Conservation (phyloP, 495 filamentous ascomycete genomes). For the Daldinia decipiens region DNA sequence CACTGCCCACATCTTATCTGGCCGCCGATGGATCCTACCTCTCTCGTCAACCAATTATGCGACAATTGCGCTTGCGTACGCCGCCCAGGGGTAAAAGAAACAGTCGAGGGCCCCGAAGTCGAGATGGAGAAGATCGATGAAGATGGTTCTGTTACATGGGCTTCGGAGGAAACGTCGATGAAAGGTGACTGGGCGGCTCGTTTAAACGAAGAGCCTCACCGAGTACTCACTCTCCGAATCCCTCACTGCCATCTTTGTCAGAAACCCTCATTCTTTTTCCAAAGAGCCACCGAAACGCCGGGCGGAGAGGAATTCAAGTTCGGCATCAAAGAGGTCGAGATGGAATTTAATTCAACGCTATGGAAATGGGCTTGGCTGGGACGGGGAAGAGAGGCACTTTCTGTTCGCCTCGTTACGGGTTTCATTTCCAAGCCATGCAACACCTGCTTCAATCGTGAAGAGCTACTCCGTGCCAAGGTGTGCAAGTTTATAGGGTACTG, state of each 20-base stretch:
- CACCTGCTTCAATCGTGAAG: constrained; percentile 20
- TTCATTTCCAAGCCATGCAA: constrained; percentile 24
- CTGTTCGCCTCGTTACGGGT: constrained; percentile 8
- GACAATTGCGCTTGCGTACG: neutral
- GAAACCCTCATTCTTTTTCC: constrained; percentile 11
- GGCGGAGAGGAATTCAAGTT: neutral
- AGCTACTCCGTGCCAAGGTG: constrained; percentile 6
- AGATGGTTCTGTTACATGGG: neutral
- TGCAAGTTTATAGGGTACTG: neutral
- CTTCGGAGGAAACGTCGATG: neutral
- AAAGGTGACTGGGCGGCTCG: constrained; percentile 9
- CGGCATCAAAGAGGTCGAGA: constrained; percentile 3
- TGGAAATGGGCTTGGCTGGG: constrained; percentile 21
- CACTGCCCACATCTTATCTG: constrained; percentile 2
- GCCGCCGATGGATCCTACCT: neutral
- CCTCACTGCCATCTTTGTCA: constrained; percentile 28
- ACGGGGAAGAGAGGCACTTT: neutral
- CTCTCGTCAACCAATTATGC: neutral
- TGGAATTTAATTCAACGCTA: constrained; percentile 18
- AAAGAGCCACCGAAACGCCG: neutral
- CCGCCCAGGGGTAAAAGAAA: neutral
- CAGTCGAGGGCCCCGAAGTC: neutral
- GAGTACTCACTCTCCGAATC: constrained; percentile 14
- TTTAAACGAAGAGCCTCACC: constrained; percentile 25
- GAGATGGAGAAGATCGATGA: neutral